phyloP scores from a whole-genome alignment of 2,329 filamentous ascomycete genomes.

The Pseudophaeomoniella oleicola region DNA sequence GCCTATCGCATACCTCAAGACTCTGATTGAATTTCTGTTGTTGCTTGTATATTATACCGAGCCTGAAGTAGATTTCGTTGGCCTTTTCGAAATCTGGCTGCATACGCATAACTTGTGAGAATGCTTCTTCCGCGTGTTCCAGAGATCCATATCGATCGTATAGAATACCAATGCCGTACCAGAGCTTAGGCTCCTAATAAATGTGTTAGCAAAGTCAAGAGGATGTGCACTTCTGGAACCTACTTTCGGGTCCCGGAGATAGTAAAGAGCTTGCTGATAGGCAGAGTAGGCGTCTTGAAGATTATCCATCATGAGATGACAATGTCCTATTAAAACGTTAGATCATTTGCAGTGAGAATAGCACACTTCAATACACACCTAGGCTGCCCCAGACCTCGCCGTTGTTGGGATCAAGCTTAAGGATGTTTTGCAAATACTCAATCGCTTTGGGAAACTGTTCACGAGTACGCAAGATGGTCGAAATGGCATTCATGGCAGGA shows the following conservation, averaged over 20 bases:
- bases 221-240: conserved; percentile 11
- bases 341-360: not conserved
- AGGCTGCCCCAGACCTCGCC: conserved; percentile 95
- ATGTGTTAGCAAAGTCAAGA: conserved; percentile 2
- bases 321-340: conserved; percentile 54
- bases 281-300: conserved; percentile 92
- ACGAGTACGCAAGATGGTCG: conserved; percentile 75
- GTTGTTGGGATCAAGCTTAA: conserved; percentile 77
- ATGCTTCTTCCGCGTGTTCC: conserved; percentile 94
- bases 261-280: conserved; percentile 89
- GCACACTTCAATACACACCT: conserved; percentile 39
- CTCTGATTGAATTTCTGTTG: conserved; percentile 88
- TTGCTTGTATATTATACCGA: conserved; percentile 99
- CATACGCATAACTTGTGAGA: conserved; percentile 98
- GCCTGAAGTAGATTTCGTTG: conserved; percentile 95
- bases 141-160: conserved; percentile 94
- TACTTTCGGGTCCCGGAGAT: conserved; percentile 86
- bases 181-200: conserved; percentile 75
- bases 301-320: conserved; percentile 97
- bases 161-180: conserved; percentile 96
- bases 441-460: conserved; percentile 91
- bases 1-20: conserved; percentile 64
- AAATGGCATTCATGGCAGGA: conserved; percentile 85
- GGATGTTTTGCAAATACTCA: conserved; percentile 78
- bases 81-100: conserved; percentile 95